Base-by-base conservation (phyloP, 73 alveolate species). In the Breviolum minutum region DNA sequence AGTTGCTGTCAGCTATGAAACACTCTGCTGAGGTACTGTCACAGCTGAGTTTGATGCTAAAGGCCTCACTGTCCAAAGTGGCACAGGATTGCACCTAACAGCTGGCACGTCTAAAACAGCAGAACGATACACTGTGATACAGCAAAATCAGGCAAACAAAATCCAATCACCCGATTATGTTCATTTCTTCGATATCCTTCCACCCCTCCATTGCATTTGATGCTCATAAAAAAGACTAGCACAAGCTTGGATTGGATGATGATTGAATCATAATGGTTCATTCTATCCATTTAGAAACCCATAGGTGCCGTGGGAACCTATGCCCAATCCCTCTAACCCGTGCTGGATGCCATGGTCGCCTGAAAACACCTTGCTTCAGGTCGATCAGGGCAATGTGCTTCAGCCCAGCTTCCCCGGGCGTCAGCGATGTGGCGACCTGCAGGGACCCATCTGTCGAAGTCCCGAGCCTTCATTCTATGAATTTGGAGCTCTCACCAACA, bases 371-470 rank as follows among this genome's bases (percentile, higher is more conserved):
- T 63, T 90, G 87, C 74, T 71, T 90, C 54, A 90, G 87, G 76
- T 90, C 96, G 86, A 90, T 90, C 87, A 90, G 54, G n/a, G 96
- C 96, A 60, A 99, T 99, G 96, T 99, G 99, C 84, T 99, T 99
- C 32, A 99, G 99, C 87, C 97, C 99, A 27, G 99, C 95, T 74
- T 99, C 99, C 70, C 99, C 99, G 99, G 99, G 99, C 70, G 99
- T 94, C 95, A 99, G 99, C 80, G 99, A 95, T 60, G 99, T 99
- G 48, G 99, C 99, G 0, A 99, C 95, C 96, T 90, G 11, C 54
- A 60, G 9, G 64, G 54, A 40, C 54, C 54, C 54, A 40, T 40
- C 32, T 40, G 40, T 48, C 7, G 61, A 22, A 61, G 70, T 8
- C 13, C 87, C 8, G 68, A 16, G 24, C 0, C n/a, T 17, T 24